Evolutionary conservation across 257 asterid genomes (phyloP), one percentile per base, ranked within the genome.

Genomic region (Ilex aquifolium): DNA sequence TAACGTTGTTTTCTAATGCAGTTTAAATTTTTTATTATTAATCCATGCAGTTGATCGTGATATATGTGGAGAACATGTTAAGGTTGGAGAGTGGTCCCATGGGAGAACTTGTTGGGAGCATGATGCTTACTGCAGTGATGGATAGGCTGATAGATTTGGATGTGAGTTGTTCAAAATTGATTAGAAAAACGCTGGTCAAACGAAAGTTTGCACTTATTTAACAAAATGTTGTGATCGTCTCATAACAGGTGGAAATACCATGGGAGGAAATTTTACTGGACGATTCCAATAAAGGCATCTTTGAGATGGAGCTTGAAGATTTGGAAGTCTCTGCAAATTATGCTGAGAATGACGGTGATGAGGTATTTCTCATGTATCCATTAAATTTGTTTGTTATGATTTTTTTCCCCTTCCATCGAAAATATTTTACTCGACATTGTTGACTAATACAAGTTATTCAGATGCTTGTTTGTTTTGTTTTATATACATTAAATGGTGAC

Each of bases 301-400:
- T 87, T 59, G 96, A 90, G 62, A 83, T 87, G 85, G 96, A 90
- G 83, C 79, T 93, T 65, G 97, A 86, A 72, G 94, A 87, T 69
- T 80, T 85, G 53, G 92, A 87, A 69, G 83, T 76, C 29, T 79
- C 77, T 16, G 78, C 46, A 9, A 79, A 85, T 76, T 67, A 77
- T 61, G 65, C 52, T 67, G 82, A 74, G n/a, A 77, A 72, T 64
- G 87, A 79, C 69, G 59, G 69, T 69, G 71, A 71, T 70, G 84
- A 80, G 95, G 96, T 90, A 53, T 54, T 27, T 73, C 59, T 67
- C 50, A 16, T 17, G 44, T 27, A 13, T 39, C 6, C 42, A 9
- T 53, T 16, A 16, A 40, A 36, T 65, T 10, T 65, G 9, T 16
- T 29, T 16, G 27, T 21, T 21, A 21, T 21, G 27, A 21, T 21